phyloP scores from a whole-genome alignment of 805 yeast genomes.

The Scheffersomyces coipomensis region DNA sequence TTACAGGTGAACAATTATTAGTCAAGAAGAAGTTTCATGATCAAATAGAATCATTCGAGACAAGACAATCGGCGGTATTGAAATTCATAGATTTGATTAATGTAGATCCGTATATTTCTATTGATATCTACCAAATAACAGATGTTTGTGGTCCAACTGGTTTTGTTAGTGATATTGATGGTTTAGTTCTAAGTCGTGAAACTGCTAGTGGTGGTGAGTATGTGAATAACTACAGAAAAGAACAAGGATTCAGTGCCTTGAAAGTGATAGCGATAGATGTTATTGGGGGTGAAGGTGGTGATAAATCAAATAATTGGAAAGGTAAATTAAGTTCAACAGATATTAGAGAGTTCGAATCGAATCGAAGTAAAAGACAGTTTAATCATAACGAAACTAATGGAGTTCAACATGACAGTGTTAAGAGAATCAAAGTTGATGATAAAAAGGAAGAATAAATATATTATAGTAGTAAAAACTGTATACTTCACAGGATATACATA shows the following conservation, averaged over 20 bases:
- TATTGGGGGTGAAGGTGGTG: constrained; percentile 56
- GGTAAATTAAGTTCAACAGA: constrained; percentile 87
- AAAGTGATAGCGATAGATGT: constrained; percentile 41
- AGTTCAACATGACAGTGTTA: too few species aligned
- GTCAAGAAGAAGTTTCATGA: constrained; percentile 73
- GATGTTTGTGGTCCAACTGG: constrained; percentile 97
- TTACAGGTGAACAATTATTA: constrained; percentile 74
- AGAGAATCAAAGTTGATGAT: too few species aligned
- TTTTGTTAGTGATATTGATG: constrained; percentile 65
- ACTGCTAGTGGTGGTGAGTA: constrained; percentile 70
- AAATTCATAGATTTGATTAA: constrained; percentile 43
- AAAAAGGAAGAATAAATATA: too few species aligned
- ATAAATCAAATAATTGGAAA: constrained; percentile 44
- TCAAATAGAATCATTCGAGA: constrained; percentile 55
- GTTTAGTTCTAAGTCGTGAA: constrained; percentile 79
- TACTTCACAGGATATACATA: too few species aligned
- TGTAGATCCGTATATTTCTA: constrained; percentile 43
- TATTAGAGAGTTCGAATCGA: constrained; percentile 43
- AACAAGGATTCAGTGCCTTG: constrained; percentile 53
- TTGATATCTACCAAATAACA: constrained; percentile 61
- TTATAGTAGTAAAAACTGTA: too few species aligned
- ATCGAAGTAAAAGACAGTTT: constrained; percentile 3
- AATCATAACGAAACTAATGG: too few species aligned
- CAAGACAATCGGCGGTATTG: constrained; percentile 47
- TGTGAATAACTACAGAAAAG: constrained; percentile 65